Evolutionary conservation across 2,329 filamentous ascomycete species (phyloP).

Genomic region (Scedosporium aurantiacum): DNA sequence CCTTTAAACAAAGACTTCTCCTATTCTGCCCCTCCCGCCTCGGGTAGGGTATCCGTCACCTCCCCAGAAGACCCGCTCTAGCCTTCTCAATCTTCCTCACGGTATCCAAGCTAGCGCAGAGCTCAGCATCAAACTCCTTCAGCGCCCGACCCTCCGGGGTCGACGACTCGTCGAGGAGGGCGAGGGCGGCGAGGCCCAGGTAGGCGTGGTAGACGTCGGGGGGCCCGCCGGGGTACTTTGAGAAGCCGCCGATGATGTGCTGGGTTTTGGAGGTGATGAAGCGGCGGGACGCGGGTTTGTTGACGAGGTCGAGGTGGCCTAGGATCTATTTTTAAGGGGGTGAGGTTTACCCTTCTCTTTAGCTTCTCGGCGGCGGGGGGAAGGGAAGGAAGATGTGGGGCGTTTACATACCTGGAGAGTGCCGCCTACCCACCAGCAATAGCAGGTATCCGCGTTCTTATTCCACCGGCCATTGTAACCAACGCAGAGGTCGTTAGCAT

Average conservation of each 20-base stretch:
- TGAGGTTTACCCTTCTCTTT: neutral
- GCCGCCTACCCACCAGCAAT: slow-evolving; percentile 81
- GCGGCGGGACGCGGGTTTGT: slow-evolving; percentile 49
- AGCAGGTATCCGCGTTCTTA: slow-evolving; percentile 90
- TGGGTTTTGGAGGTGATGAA: slow-evolving; percentile 82
- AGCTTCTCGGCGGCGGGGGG: slow-evolving; percentile 4
- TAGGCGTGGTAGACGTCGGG: slow-evolving; percentile 84
- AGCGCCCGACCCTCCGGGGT: slow-evolving; percentile 37
- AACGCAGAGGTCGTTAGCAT: slow-evolving; percentile 34
- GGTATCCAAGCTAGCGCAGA: slow-evolving; percentile 62
- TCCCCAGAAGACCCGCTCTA: slow-evolving; percentile 16
- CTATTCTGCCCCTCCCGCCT: neutral
- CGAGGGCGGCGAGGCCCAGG: slow-evolving; percentile 71
- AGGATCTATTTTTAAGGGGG: slow-evolving; percentile 40
- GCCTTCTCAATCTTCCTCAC: slow-evolving; percentile 37
- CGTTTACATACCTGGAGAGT: slow-evolving; percentile 40
- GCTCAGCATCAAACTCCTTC: slow-evolving; percentile 58
- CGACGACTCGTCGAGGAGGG: slow-evolving; percentile 55
- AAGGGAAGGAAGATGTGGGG: slow-evolving; percentile 11
- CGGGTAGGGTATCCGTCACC: neutral
- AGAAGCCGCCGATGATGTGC: slow-evolving; percentile 73
- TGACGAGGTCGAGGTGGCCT: slow-evolving; percentile 44
- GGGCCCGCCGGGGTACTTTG: slow-evolving; percentile 55
- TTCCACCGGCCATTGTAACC: slow-evolving; percentile 88
- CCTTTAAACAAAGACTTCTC: neutral